These are phyloP conservation scores for Curvularia verruculosa DNA, from an alignment of 2,329 filamentous ascomycete genomes.

Conservation along the genomic window DNA sequence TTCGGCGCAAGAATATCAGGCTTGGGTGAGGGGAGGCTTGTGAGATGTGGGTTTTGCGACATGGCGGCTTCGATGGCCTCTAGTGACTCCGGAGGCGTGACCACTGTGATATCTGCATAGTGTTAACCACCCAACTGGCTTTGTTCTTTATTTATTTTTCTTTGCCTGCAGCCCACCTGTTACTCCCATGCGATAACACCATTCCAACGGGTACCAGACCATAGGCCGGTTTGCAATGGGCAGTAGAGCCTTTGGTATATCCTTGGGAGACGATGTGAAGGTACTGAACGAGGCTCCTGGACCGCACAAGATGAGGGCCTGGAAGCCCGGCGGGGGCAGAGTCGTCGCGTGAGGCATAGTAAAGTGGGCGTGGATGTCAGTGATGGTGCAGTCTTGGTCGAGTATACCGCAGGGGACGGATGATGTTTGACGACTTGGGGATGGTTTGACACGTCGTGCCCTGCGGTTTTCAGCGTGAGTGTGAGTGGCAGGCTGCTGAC, in stretches of 20 bases:
- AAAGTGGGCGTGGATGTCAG: background rate
- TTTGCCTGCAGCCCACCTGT: constrained; percentile 58
- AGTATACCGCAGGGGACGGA: background rate
- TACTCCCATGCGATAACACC: constrained; percentile 81
- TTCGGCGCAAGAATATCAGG: constrained; percentile 78
- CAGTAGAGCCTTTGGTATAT: constrained; percentile 80
- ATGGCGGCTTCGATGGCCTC: constrained; percentile 72
- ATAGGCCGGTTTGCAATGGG: constrained; percentile 85
- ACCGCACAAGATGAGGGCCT: constrained; percentile 82
- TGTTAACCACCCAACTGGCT: constrained; percentile 10
- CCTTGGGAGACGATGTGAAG: constrained; percentile 79
- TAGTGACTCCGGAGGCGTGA: constrained; percentile 63
- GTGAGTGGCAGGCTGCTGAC: background rate
- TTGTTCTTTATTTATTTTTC: background rate
- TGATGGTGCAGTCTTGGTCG: background rate
- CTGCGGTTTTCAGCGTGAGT: background rate
- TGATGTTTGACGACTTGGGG: background rate
- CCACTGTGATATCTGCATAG: constrained; percentile 59
- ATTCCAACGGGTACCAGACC: constrained; percentile 89
- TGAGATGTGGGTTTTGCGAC: constrained; percentile 78
- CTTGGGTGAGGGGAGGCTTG: constrained; percentile 72
- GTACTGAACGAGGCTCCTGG: constrained; percentile 82
- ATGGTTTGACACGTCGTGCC: background rate
- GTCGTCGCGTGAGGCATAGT: constrained; percentile 74
- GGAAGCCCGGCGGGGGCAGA: constrained; percentile 76